These are phyloP conservation scores for Seminavis robusta DNA, from an alignment of 108 stramenopile species.

Conservation along the genomic window DNA sequence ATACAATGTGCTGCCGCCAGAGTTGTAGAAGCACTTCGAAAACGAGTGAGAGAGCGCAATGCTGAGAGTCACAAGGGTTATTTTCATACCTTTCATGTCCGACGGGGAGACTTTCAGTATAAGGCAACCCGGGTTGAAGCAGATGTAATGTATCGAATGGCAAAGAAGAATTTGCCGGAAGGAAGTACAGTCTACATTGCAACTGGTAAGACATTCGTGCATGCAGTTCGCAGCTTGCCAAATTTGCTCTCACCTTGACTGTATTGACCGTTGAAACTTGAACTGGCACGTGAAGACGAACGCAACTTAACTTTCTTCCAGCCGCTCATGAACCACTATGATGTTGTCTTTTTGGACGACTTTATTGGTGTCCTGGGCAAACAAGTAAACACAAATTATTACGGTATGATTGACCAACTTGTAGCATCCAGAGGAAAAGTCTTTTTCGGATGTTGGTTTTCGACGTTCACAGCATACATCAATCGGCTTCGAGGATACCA, in stretches of 20 bases:
- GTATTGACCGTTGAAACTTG: not conserved
- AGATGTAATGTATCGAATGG: constrained; percentile 43
- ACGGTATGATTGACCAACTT: constrained; percentile 90
- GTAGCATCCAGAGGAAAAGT: constrained; percentile 57
- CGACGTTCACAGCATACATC: constrained; percentile 66
- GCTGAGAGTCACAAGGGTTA: constrained; percentile 14
- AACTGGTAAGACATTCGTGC: constrained; percentile 78
- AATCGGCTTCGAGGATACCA: constrained; percentile 79
- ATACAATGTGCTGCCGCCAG: constrained; percentile 93
- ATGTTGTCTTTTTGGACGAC: constrained; percentile 79
- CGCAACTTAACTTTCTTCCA: constrained; percentile 76
- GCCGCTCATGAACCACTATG: constrained; percentile 61
- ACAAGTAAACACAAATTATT: constrained; percentile 15
- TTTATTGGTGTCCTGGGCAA: constrained; percentile 9
- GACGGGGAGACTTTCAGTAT: constrained; percentile 83
- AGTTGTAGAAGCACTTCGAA: constrained; percentile 70
- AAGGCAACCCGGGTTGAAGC: constrained; percentile 59
- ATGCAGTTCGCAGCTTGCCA: constrained; percentile 28
- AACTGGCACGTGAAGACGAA: constrained; percentile 66
- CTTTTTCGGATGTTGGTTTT: constrained; percentile 83
- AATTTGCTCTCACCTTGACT: not conserved
- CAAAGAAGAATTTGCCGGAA: constrained; percentile 43
- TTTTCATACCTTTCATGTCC: constrained; percentile 85
- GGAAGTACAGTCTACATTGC: constrained; percentile 73
- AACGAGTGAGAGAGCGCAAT: constrained; percentile 28